These are phyloP conservation scores for Fusarium heterosporum DNA, from an alignment of 2,329 filamentous ascomycete species.

Conservation along the genomic window DNA sequence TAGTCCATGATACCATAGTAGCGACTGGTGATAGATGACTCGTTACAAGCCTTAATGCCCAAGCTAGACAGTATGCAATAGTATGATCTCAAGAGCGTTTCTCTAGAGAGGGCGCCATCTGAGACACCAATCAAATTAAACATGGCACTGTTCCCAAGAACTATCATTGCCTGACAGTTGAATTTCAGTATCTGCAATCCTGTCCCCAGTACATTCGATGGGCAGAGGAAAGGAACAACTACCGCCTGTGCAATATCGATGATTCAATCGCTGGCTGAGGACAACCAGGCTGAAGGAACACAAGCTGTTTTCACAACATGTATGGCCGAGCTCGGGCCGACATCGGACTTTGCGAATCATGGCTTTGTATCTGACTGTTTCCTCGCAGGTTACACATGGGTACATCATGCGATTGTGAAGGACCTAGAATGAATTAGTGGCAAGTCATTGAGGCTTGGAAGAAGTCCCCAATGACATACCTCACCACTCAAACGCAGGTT, in stretches of 20 bases:
- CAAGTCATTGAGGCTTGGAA: background rate
- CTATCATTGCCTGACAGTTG: no score
- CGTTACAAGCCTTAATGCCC: no score
- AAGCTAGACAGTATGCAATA: no score
- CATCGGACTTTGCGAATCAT: slow-evolving; percentile 3
- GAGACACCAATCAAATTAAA: no score
- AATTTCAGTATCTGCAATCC: no score
- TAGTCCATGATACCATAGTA: no score
- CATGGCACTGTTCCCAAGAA: no score
- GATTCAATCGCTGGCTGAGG: background rate
- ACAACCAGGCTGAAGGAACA: background rate
- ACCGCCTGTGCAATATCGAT: background rate
- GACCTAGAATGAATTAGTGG: background rate
- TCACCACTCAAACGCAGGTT: background rate
- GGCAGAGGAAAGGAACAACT: no score
- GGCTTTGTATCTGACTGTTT: background rate
- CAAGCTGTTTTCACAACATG: background rate
- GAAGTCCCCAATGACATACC: background rate
- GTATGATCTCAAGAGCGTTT: no score
- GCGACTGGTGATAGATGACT: no score
- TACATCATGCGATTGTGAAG: background rate
- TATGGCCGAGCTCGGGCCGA: slow-evolving; percentile 23
- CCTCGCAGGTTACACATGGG: background rate
- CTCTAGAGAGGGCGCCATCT: no score
- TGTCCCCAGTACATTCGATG: no score